Conservation (phyloP, 495 filamentous ascomycete species). For the Lasiosphaeris hirsuta region DNA sequence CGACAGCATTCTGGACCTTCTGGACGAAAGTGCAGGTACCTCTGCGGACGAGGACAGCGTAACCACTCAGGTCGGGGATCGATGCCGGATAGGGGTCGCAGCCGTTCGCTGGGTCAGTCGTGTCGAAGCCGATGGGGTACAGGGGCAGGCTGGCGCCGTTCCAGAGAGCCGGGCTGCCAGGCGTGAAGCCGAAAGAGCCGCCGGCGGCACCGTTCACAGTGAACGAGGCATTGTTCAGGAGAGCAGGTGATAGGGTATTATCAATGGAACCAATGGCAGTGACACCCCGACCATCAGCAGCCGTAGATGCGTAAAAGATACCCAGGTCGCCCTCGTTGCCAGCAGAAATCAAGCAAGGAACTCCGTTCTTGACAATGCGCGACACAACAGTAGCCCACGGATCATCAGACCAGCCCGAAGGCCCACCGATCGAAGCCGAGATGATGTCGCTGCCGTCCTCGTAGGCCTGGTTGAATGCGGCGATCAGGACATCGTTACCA, state of each 20-base stretch:
- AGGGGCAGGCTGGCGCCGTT: slow-evolving; percentile 36
- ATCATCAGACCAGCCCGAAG: slow-evolving; percentile 47
- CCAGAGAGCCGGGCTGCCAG: slow-evolving; percentile 31
- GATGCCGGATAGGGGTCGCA: slow-evolving; percentile 36
- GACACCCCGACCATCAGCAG: no score
- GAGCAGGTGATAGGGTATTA: no score
- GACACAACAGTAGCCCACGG: slow-evolving; percentile 43
- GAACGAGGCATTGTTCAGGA: no score
- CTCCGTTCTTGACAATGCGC: slow-evolving; percentile 46
- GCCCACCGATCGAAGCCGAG: slow-evolving; percentile 46
- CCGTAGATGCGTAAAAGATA: slow-evolving; percentile 26
- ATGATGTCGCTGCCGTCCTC: slow-evolving; percentile 53
- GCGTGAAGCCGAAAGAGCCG: no score
- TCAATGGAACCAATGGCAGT: no score
- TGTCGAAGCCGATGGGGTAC: slow-evolving; percentile 41
- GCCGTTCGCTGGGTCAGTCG: slow-evolving; percentile 33
- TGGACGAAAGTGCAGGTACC: slow-evolving; percentile 35
- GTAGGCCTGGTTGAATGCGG: slow-evolving; percentile 48
- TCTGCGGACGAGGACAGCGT: slow-evolving; percentile 47
- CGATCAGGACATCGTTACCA: slow-evolving; percentile 44
- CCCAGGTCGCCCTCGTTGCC: slow-evolving; percentile 48
- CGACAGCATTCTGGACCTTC: slow-evolving; percentile 42
- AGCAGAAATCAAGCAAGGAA: slow-evolving; percentile 45
- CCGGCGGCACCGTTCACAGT: no score
- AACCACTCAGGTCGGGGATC: slow-evolving; percentile 42